Conservation (phyloP, 441 rosid species). For the Aleurites moluccanus region DNA sequence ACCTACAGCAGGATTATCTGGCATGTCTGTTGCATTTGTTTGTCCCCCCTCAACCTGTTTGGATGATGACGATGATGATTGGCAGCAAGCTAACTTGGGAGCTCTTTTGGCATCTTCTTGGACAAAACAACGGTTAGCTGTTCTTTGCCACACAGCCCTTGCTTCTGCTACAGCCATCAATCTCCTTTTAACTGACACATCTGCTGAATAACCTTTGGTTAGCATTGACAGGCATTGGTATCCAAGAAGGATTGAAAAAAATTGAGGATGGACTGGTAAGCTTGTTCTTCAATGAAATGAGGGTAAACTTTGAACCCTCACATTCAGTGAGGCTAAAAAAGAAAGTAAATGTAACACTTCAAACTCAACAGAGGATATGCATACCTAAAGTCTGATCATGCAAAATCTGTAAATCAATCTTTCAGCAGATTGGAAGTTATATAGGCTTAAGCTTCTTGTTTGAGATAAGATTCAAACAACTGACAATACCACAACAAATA, state of each 20-base stretch:
- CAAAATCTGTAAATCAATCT: not conserved
- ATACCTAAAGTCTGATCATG: not conserved
- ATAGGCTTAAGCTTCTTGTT: not conserved
- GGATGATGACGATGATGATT: slow-evolving; percentile 63
- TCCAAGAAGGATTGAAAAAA: not conserved
- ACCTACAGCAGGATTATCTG: slow-evolving; percentile 46
- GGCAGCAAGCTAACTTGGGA: slow-evolving; percentile 88
- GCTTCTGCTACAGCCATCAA: slow-evolving; percentile 94
- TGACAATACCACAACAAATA: not conserved
- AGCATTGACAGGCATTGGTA: slow-evolving; percentile 7
- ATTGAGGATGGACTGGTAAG: not conserved
- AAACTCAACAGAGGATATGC: not conserved
- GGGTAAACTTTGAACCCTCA: not conserved
- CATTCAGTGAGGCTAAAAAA: not conserved
- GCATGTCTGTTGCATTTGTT: slow-evolving; percentile 41
- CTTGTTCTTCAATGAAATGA: not conserved
- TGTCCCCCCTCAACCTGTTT: slow-evolving; percentile 55
- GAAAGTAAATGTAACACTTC: not conserved
- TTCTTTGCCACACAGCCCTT: slow-evolving; percentile 93
- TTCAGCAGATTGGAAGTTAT: not conserved
- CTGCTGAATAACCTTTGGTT: slow-evolving; percentile 22
- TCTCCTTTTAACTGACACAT: slow-evolving; percentile 36
- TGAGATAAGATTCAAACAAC: not conserved
- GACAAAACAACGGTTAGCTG: slow-evolving; percentile 91
- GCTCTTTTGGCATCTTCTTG: slow-evolving; percentile 99